phyloP scores from a whole-genome alignment of 768 basidiomycete species.

The Chalciporus chontae region DNA sequence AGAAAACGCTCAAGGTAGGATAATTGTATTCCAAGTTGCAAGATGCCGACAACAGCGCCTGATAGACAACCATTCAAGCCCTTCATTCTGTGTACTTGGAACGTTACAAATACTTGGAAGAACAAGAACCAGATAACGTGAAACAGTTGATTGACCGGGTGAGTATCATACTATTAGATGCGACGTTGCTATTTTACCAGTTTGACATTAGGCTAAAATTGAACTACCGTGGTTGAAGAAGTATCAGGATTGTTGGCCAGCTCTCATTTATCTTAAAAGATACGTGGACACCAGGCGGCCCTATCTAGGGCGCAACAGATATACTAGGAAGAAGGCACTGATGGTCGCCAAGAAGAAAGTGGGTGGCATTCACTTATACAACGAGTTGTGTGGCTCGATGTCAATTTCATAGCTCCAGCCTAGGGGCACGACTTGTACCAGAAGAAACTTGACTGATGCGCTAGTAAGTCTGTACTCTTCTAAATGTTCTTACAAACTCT shows the following conservation, averaged over 20 bases:
- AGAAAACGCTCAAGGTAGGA: conserved; percentile 9
- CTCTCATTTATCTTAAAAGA: conserved; percentile 19
- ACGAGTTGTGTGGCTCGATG: too few relatives aligned
- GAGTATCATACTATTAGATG: neutral
- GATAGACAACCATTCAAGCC: conserved; percentile 6
- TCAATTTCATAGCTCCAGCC: too few relatives aligned
- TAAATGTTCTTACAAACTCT: neutral
- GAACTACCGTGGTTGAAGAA: conserved; percentile 16
- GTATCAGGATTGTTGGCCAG: conserved; percentile 20
- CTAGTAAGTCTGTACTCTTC: conserved; percentile 8
- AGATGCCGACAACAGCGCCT: too few relatives aligned
- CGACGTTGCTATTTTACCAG: neutral
- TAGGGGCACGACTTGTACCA: neutral
- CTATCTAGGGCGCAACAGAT: neutral
- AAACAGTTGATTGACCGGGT: conserved; percentile 11
- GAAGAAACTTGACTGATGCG: neutral
- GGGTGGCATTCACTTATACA: neutral
- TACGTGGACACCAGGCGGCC: conserved; percentile 9
- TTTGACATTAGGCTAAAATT: conserved; percentile 4
- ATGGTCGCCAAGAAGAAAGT: neutral
- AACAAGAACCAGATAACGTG: conserved; percentile 7
- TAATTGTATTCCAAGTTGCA: too few relatives aligned
- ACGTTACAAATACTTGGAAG: conserved; percentile 16
- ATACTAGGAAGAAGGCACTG: neutral
- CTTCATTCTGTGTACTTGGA: conserved; percentile 7